Base-by-base conservation (phyloP, 345 rosid genomes). In the Turnera subulata region DNA sequence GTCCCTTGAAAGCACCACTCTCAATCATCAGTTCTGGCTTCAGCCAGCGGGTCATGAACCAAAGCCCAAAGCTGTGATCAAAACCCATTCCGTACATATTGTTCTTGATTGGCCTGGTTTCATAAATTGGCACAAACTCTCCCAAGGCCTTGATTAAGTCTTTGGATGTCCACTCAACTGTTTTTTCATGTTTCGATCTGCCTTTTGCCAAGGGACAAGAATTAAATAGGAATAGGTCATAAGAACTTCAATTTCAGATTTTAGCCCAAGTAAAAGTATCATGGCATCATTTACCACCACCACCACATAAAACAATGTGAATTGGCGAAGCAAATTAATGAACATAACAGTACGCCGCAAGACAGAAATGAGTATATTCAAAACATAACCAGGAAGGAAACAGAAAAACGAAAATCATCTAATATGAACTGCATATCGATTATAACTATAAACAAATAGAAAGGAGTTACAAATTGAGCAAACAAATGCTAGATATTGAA, bases 121-220 rank as follows among this genome's bases (percentile, higher is more conserved):
- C 99, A 65, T 94, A 94, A 62, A 85, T 82, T 4, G 88, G 91
- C 26, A 94, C 84, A 77, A 94, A 94, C 78, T 90, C 97, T 77
- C 85, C 97, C 62, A 90, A 67, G 55, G 76, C 97, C 72, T 88
- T 90, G 69, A 81, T 69, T 65, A 94, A 76, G 76, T 94, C 99
- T 74, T 94, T 90, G 72, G 90, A 60, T 44, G 96, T 90, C 99
- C 99, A 94, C 64, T 82, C 87, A 62, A 94, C 97, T 46, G 76
- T 83, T 75, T 85, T 87, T 63, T 95, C 97, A 66, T 81, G 95
- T 94, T 88, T 94, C 89, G 99, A 84, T 90, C 99, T 94, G 97
- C 99, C 99, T 90, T 86, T 89, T 82, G 81, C 79, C 85, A 85
- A 83, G 76, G 78, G n/a, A n/a, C 47, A 69, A 69, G 16, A 83